Percentiles rank a stretch among this genome's conserved stretches.
These are phyloP conservation scores for Trypanosoma conorhini DNA, from an alignment of 208 protist species.

Conservation along the genomic window DNA sequence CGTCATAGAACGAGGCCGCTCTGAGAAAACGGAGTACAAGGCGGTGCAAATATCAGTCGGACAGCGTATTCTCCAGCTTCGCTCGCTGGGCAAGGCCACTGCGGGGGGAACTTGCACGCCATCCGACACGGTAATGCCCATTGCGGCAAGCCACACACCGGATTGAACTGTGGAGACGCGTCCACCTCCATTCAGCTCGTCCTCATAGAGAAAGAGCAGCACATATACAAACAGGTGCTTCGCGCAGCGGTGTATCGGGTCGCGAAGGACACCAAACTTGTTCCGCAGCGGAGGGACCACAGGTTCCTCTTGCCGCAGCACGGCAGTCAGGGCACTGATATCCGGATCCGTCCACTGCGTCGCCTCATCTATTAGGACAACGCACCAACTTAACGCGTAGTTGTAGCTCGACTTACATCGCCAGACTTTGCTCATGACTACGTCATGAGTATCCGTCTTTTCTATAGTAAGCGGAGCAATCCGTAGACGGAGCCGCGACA, in stretches of 20 bases:
- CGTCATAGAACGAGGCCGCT: slow-evolving; percentile 27
- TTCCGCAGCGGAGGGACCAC: slow-evolving; percentile 38
- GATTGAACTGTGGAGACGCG: slow-evolving; percentile 21
- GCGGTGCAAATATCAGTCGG: slow-evolving; percentile 71
- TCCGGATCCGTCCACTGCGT: slow-evolving; percentile 32
- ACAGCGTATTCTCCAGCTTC: slow-evolving; percentile 47
- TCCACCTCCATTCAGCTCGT: slow-evolving; percentile 4
- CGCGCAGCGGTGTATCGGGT: slow-evolving; percentile 35
- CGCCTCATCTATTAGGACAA: slow-evolving; percentile 43
- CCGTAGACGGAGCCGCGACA: slow-evolving; percentile 56
- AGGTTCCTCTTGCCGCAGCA: slow-evolving; percentile 41
- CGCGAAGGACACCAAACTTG: slow-evolving; percentile 52
- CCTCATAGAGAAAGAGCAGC: slow-evolving; percentile 25
- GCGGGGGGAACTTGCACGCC: slow-evolving; percentile 20
- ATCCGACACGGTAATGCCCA: slow-evolving; percentile 31
- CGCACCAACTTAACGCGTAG: slow-evolving; percentile 64
- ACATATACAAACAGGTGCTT: slow-evolving; percentile 66
- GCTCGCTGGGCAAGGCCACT: slow-evolving; percentile 34
- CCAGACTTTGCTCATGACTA: slow-evolving; percentile 56
- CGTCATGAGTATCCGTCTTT: slow-evolving; percentile 46
- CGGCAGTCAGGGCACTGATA: slow-evolving; percentile 39
- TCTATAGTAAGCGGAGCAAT: slow-evolving; percentile 63
- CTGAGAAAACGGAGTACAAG: slow-evolving; percentile 47
- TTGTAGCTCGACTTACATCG: slow-evolving; percentile 65
- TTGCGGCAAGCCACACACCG: slow-evolving; percentile 47